Conservation (phyloP, 2,329 filamentous ascomycete genomes). For the Didymella glomerata region DNA sequence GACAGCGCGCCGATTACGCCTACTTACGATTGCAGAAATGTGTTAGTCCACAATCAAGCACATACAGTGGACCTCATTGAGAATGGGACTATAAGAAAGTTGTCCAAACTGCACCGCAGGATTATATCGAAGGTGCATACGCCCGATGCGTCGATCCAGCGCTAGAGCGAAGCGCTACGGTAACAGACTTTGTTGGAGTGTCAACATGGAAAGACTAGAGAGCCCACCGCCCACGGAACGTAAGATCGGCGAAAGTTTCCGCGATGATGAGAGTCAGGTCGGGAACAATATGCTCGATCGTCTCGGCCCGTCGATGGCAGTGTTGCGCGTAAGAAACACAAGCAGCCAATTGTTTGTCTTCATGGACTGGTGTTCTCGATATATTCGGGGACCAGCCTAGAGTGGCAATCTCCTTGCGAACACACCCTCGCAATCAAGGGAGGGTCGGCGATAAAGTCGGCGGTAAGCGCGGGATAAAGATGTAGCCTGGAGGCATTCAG, state of each 20-base stretch:
- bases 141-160: constrained; percentile 62
- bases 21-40: constrained; percentile 45
- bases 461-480: too few species aligned
- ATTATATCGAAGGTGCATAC: constrained; percentile 57
- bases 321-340: background rate
- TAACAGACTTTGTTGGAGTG: constrained; percentile 58
- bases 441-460: too few species aligned
- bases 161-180: constrained; percentile 54
- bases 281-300: background rate
- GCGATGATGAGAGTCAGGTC: background rate
- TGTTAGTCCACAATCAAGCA: constrained; percentile 47
- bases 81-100: constrained; percentile 51
- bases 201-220: constrained; percentile 47
- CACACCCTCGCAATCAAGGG: background rate
- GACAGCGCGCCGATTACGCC: constrained; percentile 44
- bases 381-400: background rate
- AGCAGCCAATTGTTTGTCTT: background rate
- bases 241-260: constrained; percentile 32
- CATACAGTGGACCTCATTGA: constrained; percentile 50
- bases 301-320: background rate
- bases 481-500: too few species aligned
- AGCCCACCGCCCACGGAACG: constrained; percentile 48
- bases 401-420: background rate
- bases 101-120: constrained; percentile 42
- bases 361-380: background rate